Evolutionary conservation across 2,329 filamentous ascomycete species (phyloP), one percentile per base, ranked within the genome.

Genomic region (Fusarium sp.): DNA sequence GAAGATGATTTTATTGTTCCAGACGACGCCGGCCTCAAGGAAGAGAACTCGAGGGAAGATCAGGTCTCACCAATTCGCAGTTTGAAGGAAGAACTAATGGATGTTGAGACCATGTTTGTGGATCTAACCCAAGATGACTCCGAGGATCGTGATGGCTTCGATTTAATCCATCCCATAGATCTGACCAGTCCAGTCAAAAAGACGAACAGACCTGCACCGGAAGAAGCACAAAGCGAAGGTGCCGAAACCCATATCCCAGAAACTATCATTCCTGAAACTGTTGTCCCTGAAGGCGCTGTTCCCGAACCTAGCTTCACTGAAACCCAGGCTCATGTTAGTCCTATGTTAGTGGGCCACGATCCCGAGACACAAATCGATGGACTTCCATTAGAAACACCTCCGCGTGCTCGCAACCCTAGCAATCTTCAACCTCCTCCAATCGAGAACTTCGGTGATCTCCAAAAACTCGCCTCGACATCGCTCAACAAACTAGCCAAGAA

Each of bases 1-100:
- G 83, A 84, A 26, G 80, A 81, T 16, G 78, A 81, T 10, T 89
- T 90, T 62, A 76, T 91, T 46, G 80, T 87, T 30, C 72, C 70
- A 3, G 76, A 77, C 16, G 59, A 73, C 8, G 60, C 66, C 57
- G 62, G 64, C 9, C 28, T 62, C n/a, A 49, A 52, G 13, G 51
- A 61, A 18, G 61, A 44, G 18, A 10, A 6, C 5, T 16, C 20
- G 16, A 50, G 36, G 20, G 42, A 13, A 16, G 20, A 26, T 16
- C 46, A 10, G 15, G 6, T 28, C 10, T 33, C 38, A 5, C 42
- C 40, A 16, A n/a, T 56, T n/a, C 30, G 46, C 9, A 30, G 38
- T 41, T 34, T 72, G 41, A 75, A 76, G 16, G 40, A 54, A 11
- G 73, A 77, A 23, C 61, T 70, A 33, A 62, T 65, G n/a, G 59